Evolutionary conservation across 2,329 filamentous ascomycete species (phyloP).

Genomic region (Stagonosporopsis chrysanthemi): DNA sequence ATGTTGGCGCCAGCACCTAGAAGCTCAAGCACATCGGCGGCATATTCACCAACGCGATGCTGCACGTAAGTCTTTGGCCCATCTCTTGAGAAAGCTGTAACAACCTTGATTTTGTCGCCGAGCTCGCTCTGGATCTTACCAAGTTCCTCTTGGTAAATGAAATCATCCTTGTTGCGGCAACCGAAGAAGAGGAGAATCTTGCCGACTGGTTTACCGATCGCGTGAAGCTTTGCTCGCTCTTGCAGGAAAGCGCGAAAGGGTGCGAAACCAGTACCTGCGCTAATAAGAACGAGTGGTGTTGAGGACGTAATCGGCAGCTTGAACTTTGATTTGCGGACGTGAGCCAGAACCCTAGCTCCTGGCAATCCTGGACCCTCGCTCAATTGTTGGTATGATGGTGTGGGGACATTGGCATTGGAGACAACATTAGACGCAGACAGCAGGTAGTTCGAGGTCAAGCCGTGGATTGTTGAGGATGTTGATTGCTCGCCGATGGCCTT

Average conservation of each 20-base stretch:
- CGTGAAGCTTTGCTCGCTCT: constrained; percentile 44
- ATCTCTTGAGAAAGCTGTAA: constrained; percentile 38
- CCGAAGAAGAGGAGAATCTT: constrained; percentile 46
- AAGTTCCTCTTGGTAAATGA: constrained; percentile 42
- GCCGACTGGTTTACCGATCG: constrained; percentile 41
- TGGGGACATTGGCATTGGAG: constrained; percentile 22
- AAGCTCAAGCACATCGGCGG: constrained; percentile 42
- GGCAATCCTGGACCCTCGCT: constrained; percentile 22
- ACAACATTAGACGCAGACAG: constrained; percentile 34
- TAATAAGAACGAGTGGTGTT: constrained; percentile 58
- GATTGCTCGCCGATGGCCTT: constrained; percentile 35
- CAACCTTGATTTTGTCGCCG: constrained; percentile 33
- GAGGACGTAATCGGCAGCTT: constrained; percentile 54
- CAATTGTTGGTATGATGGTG: constrained; percentile 26
- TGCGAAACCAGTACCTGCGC: constrained; percentile 46
- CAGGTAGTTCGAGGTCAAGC: constrained; percentile 53
- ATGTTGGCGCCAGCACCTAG: constrained; percentile 51
- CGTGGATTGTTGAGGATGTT: constrained; percentile 36
- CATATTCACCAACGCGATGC: constrained; percentile 45
- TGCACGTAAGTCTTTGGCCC: constrained; percentile 49
- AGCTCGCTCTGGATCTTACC: constrained; percentile 29
- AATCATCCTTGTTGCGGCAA: constrained; percentile 41
- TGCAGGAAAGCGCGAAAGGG: constrained; percentile 46
- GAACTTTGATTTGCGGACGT: constrained; percentile 55
- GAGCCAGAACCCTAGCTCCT: constrained; percentile 46